Base-by-base conservation (phyloP, 2,329 filamentous ascomycete genomes). In the Acephala macrosclerotiorum region DNA sequence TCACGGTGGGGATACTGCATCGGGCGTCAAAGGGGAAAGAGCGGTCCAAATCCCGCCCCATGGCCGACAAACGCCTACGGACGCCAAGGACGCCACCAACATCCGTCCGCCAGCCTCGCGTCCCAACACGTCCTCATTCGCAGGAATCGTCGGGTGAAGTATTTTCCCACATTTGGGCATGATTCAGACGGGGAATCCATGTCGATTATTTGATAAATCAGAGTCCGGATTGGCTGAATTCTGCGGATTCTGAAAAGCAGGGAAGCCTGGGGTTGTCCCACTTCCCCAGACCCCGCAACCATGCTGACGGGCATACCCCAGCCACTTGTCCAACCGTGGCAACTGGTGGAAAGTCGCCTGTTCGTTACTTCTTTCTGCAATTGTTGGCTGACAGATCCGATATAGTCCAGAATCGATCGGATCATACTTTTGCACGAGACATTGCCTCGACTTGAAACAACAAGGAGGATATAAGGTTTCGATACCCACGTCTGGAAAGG, bases 1-100 rank as follows among this genome's bases (percentile, higher is more conserved):
- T 3, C 18, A 47, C 11, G 36, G 64, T 60, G 57, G 60, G 55
- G 47, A 66, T 65, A 58, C 63, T 49, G 11, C 49, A 58, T 65
- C 49, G n/a, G 63, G 63, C 57, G 20, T 47, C 14, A n/a, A 60
- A 22, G 25, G 12, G 58, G 63, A 40, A 60, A 64, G 62, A 38
- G 18, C 56, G 18, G 20, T 9, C 6, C 29, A 9, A n/a, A 33
- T 33, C 4, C 29, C 29, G 29, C 29, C 29, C 29, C 4, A 9
- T 33, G 4, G 29, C 9, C 36, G 25, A 8, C 38, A 42, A n/a
- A 42, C 38, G 38, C 38, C 38, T 14, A 4, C 18, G 12, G 29
- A 33, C 29, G 4, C 29, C 29, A 33, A n/a, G n/a, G n/a, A n/a
- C n/a, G n/a, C 29, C 29, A 33, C n/a, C n/a, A 33, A 9, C 29